These are phyloP conservation scores for Saprolegnia diclina DNA, from an alignment of 352 stramenopile genomes.

Conservation along the genomic window DNA sequence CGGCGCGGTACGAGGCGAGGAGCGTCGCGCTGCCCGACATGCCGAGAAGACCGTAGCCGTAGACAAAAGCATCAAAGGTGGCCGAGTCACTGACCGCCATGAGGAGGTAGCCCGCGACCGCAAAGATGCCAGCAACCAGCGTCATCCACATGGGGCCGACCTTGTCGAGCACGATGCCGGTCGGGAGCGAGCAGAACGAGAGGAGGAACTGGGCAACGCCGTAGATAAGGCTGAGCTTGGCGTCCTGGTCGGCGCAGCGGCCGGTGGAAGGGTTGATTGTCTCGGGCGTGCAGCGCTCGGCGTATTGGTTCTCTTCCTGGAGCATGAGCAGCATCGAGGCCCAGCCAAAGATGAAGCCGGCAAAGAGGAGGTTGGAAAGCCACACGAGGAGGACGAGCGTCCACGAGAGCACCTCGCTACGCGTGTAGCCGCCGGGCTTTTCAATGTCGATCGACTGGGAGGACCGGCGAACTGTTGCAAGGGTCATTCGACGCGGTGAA, in stretches of 20 bases:
- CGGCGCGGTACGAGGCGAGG: conserved; percentile 62
- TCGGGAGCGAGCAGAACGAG: conserved; percentile 8
- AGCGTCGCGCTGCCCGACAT: conserved; percentile 68
- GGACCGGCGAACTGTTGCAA: neutral
- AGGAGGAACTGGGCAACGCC: conserved; percentile 25
- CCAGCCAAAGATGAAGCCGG: conserved; percentile 29
- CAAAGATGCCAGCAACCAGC: conserved; percentile 10
- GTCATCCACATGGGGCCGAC: conserved; percentile 12
- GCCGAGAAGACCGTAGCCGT: conserved; percentile 53
- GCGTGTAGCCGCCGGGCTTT: neutral
- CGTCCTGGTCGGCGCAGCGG: conserved; percentile 15
- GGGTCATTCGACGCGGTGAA: neutral
- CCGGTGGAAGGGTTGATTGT: neutral
- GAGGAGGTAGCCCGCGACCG: conserved; percentile 33
- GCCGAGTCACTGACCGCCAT: conserved; percentile 69
- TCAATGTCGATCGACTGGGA: neutral
- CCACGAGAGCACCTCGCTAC: neutral
- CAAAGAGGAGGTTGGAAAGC: conserved; percentile 23
- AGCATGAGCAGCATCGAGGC: conserved; percentile 23
- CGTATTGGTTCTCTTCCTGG: conserved; percentile 26
- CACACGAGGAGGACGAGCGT: neutral
- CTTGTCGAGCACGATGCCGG: conserved; percentile 24
- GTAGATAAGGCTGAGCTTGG: conserved; percentile 21
- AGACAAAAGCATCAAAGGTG: conserved; percentile 62
- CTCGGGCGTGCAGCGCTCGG: conserved; percentile 11